Base-by-base conservation (phyloP, 352 stramenopile species). In the Globisporangium takayamanum region DNA sequence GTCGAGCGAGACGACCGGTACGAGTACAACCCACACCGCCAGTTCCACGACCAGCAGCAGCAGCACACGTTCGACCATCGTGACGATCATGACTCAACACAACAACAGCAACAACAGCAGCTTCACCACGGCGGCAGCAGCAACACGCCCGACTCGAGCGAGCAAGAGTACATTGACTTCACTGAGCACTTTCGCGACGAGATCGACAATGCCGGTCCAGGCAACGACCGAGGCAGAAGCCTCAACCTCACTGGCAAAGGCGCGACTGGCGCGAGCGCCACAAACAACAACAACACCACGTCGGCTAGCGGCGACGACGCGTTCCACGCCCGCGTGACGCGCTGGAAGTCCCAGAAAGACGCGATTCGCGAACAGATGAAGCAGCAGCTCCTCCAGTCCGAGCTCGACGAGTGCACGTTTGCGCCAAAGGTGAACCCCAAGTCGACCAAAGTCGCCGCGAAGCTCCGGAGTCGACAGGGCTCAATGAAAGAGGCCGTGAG, bases 361-460 rank as follows among this genome's bases (percentile, higher is more conserved):
- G 79, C 75, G 1, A 63, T 84, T 47, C 81, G 80, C 54, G 79
- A 92, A 57, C 77, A 89, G 18, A 81, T 92, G 68, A 90, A 90
- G 62, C 80, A 92, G 64, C 80, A 92, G 42, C 53, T 88, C 49
- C 64, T 90, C 46, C 79, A 90, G 52, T 74, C 64, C 12, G 82
- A 92, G 63, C 68, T 92, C 0, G 64, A 84, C 51, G 82, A 92
- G 61, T 92, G 82, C 66, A 92, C 80, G 26, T 92, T 92, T 62
- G 56, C 77, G 3, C 82, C 82, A 0, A 80, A 81, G 39, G 78
- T 92, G 30, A 92, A 90, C 39, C 68, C 82, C 1, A 90, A 88
- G 54, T 90, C 80, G 2, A 84, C 77, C 1, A 84, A 84, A 70
- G 76, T 88, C 28, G 71, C 76, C 3, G 78, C 78, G 14, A 88